Evolutionary conservation across 768 basidiomycete species (phyloP), one percentile per base, ranked within the genome.

Genomic region (Boletus insuetus): DNA sequence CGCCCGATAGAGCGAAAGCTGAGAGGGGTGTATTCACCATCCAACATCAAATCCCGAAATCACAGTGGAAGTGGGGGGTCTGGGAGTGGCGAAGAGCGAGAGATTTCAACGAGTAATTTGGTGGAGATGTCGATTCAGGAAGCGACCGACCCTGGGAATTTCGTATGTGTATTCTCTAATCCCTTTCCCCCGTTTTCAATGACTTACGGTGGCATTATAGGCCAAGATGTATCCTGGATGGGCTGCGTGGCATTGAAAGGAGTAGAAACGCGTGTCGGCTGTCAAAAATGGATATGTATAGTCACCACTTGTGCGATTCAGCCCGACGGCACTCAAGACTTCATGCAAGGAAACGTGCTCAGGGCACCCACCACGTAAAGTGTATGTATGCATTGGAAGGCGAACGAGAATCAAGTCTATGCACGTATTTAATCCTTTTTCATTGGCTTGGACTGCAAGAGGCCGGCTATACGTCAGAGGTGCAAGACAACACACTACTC

Each of bases 51-150:
- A 61, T 78, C 79, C 53, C 75, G 76, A 41, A 63, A 54, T 34
- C 58, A 66, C 11, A 46, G 58, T 5, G 66, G 70, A 4, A 64
- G 61, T n/a, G 65, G 62, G 24, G 53, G 67, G 24, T 60, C 67
- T 6, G 49, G 55, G 14, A 46, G 31, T 7, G 60, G 51, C 3
- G 70, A 69, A 3, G 74, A 76, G 44, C 73, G 71, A 54, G 76
- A 79, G 51, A 82, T 81, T 59, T 84, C 89, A 31, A 91, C 90
- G 19, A 87, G 84, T 55, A 94, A 91, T 73, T 78, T 98, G 46
- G 97, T 98, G 54, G 92, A 98, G 66, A 80, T 87, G 64, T 75
- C 98, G 51, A 95, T 98, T 54, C 87, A 91, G 64, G 91, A 97
- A 68, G 92, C 97, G 16, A 91, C 83, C 4, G 84, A 86, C 69